Conservation (phyloP, 352 stramenopile species). For the Phytophthora meadii region DNA sequence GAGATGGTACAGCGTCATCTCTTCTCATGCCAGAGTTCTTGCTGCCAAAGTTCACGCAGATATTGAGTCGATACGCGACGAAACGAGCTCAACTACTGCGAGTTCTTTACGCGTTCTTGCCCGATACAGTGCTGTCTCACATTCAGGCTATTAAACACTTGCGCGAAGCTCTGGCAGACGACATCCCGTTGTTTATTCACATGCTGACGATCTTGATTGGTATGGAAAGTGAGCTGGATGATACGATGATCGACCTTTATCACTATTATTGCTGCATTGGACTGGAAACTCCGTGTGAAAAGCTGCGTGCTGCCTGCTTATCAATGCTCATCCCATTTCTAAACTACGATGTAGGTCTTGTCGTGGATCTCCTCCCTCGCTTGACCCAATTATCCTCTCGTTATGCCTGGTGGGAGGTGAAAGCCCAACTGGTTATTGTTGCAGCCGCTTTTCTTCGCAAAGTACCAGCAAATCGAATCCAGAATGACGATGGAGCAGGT, state of each 20-base stretch:
- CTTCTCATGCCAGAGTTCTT: constrained; percentile 67
- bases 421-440: constrained; percentile 78
- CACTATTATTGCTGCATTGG: constrained; percentile 90
- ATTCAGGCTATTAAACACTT: constrained; percentile 83
- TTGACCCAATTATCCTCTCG: constrained; percentile 69
- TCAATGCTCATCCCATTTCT: constrained; percentile 69
- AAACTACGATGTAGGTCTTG: constrained; percentile 53
- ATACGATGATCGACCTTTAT: constrained; percentile 83
- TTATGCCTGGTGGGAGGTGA: constrained; percentile 87
- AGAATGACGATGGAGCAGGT: constrained; percentile 21
- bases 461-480: constrained; percentile 18
- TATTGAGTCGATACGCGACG: constrained; percentile 22
- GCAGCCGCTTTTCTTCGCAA: constrained; percentile 61
- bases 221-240: constrained; percentile 76
- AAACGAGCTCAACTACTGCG: constrained; percentile 68
- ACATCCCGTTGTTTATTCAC: constrained; percentile 84
- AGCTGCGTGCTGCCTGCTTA: constrained; percentile 77
- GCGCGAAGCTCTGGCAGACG: constrained; percentile 60
- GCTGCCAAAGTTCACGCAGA: constrained; percentile 51
- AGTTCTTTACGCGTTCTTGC: constrained; percentile 69
- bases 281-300: constrained; percentile 72
- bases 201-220: constrained; percentile 70
- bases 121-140: constrained; percentile 58
- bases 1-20: constrained; percentile 48
- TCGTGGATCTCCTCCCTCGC: constrained; percentile 67